Conservation (phyloP, 306 rosid genomes). For the Casuarina equisetifolia region DNA sequence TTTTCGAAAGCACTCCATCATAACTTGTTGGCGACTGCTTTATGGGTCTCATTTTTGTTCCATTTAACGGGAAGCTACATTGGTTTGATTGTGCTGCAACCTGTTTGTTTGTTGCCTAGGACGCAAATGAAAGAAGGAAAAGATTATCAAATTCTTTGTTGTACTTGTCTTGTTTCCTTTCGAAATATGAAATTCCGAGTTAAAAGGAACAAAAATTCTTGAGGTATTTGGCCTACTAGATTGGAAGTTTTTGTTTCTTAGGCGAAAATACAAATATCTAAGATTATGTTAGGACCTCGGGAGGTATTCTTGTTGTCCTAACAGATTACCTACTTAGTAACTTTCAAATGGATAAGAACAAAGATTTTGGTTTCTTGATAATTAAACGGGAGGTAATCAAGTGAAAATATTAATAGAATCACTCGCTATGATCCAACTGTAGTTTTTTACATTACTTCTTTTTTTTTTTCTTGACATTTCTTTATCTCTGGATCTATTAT, state of each 20-base stretch:
- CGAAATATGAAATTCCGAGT: neutral
- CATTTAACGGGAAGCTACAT: neutral
- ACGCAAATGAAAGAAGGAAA: neutral
- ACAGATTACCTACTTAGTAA: too few relatives aligned
- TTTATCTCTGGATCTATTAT: too few relatives aligned
- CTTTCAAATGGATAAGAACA: too few relatives aligned
- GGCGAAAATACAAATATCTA: too few relatives aligned
- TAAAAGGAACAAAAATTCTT: neutral
- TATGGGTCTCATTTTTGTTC: neutral
- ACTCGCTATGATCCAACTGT: too few relatives aligned
- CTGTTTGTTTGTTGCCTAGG: neutral
- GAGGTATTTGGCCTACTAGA: neutral
- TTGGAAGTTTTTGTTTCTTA: neutral
- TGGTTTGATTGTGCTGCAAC: neutral
- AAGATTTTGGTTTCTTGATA: too few relatives aligned
- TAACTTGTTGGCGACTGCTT: neutral
- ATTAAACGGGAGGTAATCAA: too few relatives aligned
- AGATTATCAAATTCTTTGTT: neutral
- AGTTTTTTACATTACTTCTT: too few relatives aligned
- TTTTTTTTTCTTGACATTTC: too few relatives aligned
- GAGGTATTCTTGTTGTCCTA: too few relatives aligned
- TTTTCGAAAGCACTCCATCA: neutral
- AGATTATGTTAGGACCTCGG: too few relatives aligned
- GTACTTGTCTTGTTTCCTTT: neutral
- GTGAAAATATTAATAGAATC: too few relatives aligned